Evolutionary conservation across 2,329 filamentous ascomycete genomes (phyloP), one percentile per base, ranked within the genome.

Genomic region (Pseudocercospora vitis): DNA sequence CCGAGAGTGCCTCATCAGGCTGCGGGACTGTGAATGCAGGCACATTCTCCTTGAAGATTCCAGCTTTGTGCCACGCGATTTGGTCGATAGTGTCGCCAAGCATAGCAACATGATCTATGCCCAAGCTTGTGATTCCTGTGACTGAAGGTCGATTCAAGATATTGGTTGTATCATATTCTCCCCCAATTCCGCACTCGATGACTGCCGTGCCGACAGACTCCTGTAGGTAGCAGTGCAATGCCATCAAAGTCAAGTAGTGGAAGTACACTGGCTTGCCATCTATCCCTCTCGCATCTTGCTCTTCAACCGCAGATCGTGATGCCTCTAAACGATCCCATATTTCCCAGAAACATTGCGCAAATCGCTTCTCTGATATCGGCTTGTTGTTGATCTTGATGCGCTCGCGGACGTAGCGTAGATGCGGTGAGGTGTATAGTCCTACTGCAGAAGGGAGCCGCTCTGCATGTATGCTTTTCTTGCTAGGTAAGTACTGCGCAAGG

Each of bases 1-100:
- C 83, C 5, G 74, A 67, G 52, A 83, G 71, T 1, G 83, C 83
- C 16, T 71, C 71, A 2, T 76, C 71, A 26, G 76, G 73, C 59
- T 88, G 84, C 0, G 76, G 76, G 2, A 80, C 80, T 0, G 86
- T 85, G 56, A 88, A 88, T 1, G 81, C 83, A 19, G 79, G 78
- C 3, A 80, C 79, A 0, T 81, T 82, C 0, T 71, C 48, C 70
- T 95, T 96, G 69, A 95, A 86, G 39, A 96, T 88, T 1, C 91
- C 91, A 5, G 86, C 86, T 71, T 96, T 96, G 69, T 96, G 89
- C 91, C 91, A 96, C 2, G 91, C 85, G 60, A 96, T 96, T 65
- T 89, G 78, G 52, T 88, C 85, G 47, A 92, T 81, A 0, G 89
- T 91, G 31, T 81, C 78, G 8, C 91, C 91, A 29, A 96, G 77